Evolutionary conservation across 306 rosid species (phyloP).

Genomic region (Fragaria nilgerrensis): DNA sequence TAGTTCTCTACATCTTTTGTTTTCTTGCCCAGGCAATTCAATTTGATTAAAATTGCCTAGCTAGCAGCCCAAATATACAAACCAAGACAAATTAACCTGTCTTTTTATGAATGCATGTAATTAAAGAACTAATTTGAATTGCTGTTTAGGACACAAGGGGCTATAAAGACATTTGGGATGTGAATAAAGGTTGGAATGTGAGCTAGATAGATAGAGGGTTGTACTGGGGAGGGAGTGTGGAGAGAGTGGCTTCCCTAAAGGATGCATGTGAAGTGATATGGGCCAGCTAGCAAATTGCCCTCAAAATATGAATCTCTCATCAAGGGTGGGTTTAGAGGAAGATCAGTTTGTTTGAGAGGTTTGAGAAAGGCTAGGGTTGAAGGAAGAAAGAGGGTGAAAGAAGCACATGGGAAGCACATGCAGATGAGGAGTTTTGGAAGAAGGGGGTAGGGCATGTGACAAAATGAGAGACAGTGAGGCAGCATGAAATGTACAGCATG

Average conservation of each 20-base stretch:
- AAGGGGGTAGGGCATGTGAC: conserved; percentile 58
- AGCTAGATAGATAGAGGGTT: conserved; percentile 12
- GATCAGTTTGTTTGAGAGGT: background rate
- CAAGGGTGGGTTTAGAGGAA: background rate
- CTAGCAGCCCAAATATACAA: too few relatives aligned
- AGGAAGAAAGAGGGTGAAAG: background rate
- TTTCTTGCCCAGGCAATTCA: too few relatives aligned
- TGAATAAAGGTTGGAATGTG: conserved; percentile 8
- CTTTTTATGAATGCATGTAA: background rate
- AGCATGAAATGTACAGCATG: conserved; percentile 80
- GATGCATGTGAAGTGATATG: conserved; percentile 78
- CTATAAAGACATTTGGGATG: conserved; percentile 24
- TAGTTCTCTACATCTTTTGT: too few relatives aligned
- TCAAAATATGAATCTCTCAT: conserved; percentile 2
- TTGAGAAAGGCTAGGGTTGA: background rate
- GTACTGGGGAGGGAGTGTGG: conserved; percentile 7
- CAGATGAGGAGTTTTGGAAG: conserved; percentile 36
- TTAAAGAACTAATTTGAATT: background rate
- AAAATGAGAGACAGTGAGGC: conserved; percentile 69
- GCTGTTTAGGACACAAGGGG: conserved; percentile 12
- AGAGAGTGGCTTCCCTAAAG: conserved; percentile 59
- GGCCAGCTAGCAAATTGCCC: conserved; percentile 57
- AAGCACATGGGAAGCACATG: conserved; percentile 74
- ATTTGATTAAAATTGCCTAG: too few relatives aligned
- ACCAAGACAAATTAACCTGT: too few relatives aligned